A percentile compares a stretch with the other conserved stretches of the same genome.
Conservation (phyloP, 2,329 filamentous ascomycete species). For the Trichoderma harzianum region DNA sequence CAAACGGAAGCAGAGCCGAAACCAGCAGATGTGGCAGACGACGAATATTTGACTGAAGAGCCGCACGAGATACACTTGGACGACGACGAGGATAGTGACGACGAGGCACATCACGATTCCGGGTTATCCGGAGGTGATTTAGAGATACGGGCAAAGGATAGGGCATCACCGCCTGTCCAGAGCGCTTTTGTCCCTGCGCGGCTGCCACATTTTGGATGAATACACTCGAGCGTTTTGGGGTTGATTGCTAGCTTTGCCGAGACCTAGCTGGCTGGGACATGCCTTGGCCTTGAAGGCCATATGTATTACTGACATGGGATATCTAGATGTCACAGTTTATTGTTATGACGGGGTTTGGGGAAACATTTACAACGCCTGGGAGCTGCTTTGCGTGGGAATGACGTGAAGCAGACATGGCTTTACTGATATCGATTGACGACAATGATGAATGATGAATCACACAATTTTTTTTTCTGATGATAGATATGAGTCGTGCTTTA, state of each 20-base stretch:
- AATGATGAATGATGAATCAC: constrained; percentile 4
- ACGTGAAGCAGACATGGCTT: not conserved
- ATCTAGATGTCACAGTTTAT: constrained; percentile 1
- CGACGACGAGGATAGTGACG: not conserved
- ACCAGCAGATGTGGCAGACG: constrained; percentile 29
- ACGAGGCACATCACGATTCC: not conserved
- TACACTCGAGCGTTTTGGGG: not conserved
- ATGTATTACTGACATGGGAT: constrained; percentile 12
- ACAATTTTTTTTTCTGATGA: not conserved
- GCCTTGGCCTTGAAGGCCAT: not conserved
- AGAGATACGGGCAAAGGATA: constrained; percentile 30
- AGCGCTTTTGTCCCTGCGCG: constrained; percentile 55
- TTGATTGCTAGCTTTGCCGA: not conserved
- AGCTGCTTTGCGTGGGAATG: not conserved
- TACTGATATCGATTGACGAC: not conserved
- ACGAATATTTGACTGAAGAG: constrained; percentile 26
- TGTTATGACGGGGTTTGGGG: not conserved
- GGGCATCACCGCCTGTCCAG: not conserved
- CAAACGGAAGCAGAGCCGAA: constrained; percentile 25
- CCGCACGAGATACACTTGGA: constrained; percentile 14
- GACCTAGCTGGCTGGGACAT: not conserved
- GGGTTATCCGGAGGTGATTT: not conserved
- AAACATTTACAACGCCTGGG: not conserved
- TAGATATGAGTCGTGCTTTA: not conserved
- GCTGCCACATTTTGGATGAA: constrained; percentile 52